phyloP scores from a whole-genome alignment of 352 stramenopile species.

The Globisporangium ultimum region DNA sequence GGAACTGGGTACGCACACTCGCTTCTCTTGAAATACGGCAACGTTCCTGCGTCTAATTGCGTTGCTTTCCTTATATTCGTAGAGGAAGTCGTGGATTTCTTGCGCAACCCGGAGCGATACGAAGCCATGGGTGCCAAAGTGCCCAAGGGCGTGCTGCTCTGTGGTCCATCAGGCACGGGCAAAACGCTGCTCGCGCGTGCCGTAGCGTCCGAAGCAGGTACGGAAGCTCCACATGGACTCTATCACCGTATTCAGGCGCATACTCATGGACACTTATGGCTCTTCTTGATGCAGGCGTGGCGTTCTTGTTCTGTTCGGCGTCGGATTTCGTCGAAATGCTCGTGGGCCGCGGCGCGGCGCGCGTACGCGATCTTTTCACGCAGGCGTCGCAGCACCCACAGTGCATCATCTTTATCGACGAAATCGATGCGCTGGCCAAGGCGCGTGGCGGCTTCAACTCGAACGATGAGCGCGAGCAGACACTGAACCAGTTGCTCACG shows the following conservation, averaged over 20 bases:
- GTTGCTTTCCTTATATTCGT: background rate
- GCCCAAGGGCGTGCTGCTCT: constrained; percentile 91
- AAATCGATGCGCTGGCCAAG: constrained; percentile 94
- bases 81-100: constrained; percentile 94
- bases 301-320: constrained; percentile 94
- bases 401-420: constrained; percentile 98
- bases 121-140: constrained; percentile 91
- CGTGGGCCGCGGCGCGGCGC: constrained; percentile 91
- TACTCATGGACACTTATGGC: background rate
- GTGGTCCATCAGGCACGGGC: constrained; percentile 91
- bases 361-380: constrained; percentile 93
- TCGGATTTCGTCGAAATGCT: constrained; percentile 99
- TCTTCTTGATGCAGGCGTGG: constrained; percentile 47
- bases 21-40: background rate
- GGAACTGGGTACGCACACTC: constrained; percentile 60
- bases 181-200: constrained; percentile 94
- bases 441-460: constrained; percentile 83
- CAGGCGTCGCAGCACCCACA: constrained; percentile 92
- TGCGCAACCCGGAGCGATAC: constrained; percentile 90
- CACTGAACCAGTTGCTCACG: constrained; percentile 91
- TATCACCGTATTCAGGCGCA: background rate
- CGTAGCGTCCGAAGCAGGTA: constrained; percentile 87
- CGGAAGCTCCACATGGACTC: background rate
- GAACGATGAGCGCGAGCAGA: constrained; percentile 96
- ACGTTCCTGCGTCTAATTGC: background rate